Evolutionary conservation across 352 stramenopile genomes (phyloP).

Genomic region (Thalassiosira mediterranea): DNA sequence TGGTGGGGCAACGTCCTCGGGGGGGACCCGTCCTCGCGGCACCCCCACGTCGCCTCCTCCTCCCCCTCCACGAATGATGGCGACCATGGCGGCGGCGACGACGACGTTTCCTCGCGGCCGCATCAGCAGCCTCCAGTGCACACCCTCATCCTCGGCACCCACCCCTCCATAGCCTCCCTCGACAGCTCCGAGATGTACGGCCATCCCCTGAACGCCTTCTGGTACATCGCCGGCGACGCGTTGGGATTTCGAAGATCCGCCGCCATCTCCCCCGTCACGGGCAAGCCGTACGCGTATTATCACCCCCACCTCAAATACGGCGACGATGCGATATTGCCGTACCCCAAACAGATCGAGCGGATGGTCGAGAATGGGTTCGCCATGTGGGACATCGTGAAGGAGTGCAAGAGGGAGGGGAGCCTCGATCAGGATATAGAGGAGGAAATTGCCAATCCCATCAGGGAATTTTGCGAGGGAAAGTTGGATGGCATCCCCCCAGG

Average conservation of each 20-base stretch:
- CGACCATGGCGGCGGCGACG: not conserved
- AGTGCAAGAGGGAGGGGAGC: constrained; percentile 64
- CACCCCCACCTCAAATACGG: constrained; percentile 55
- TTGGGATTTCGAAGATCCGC: constrained; percentile 65
- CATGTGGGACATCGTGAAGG: constrained; percentile 79
- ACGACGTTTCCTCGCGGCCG: not conserved
- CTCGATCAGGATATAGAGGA: constrained; percentile 73
- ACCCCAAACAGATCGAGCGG: constrained; percentile 63
- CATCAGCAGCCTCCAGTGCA: constrained; percentile 44
- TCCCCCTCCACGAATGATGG: not conserved
- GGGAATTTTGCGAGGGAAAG: constrained; percentile 56
- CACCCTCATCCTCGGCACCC: constrained; percentile 77
- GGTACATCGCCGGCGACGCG: constrained; percentile 78
- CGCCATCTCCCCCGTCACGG: constrained; percentile 41
- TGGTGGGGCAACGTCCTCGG: too few relatives aligned
- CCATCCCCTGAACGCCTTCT: constrained; percentile 78
- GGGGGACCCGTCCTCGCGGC: too few relatives aligned
- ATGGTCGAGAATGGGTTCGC: constrained; percentile 73
- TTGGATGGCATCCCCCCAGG: constrained; percentile 8
- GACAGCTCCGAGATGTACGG: constrained; percentile 66
- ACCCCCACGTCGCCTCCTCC: not conserved
- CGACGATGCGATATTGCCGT: constrained; percentile 60
- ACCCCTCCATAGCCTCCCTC: constrained; percentile 67
- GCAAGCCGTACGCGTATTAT: constrained; percentile 64
- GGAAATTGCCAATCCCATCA: constrained; percentile 70